Evolutionary conservation across 1,284 basidiomycete genomes (phyloP), one percentile per base, ranked within the genome.

Genomic region (Rhodotorula sp.): DNA sequence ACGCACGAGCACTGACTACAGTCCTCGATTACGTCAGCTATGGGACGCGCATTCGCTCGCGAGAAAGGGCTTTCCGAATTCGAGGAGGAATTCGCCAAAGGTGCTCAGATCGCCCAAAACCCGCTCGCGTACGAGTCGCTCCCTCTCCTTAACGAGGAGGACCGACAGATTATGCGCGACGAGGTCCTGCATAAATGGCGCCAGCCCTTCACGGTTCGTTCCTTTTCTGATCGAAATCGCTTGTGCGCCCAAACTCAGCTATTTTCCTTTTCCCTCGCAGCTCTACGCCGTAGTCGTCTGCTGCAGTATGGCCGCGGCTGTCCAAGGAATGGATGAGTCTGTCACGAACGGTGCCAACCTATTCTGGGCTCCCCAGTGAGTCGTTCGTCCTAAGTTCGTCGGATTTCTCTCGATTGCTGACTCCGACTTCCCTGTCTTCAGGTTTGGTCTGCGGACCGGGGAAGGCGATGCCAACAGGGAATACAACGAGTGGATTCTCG

Each of bases 231-330:
- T 39, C 5, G 8, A 39, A 39, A 39, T 39, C 34, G 34, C 34
- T 15, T 29, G 26, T n/a, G 12, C 21, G 3, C n/a, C 23, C 12
- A 29, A 26, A 56, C n/a, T 29, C n/a, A 26, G 52, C 12, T 12
- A 29, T 56, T 56, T n/a, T 15, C 52, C n/a, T 56, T 56, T 23
- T 16, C 5, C 15, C 4, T 26, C 54, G 59, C 72, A 77, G 46
- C 81, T 90, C 12, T 75, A 73, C 69, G 61, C 46, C 14, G 67
- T 72, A 39, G 66, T 82, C 51, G 75, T 81, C 51, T 78, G 79
- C 23, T 81, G 79, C 65, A 78, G 78, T 8, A 73, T 82, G 65
- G 80, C 76, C 10, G 80, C 81, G 2, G 81, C 81, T 15, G 80
- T 81, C 0, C 82, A 73, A 67, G 78, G 77, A 21, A 64, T 64